phyloP scores from a whole-genome alignment of 2,329 filamentous ascomycete genomes.

The Neopestalotiopsis sp. region DNA sequence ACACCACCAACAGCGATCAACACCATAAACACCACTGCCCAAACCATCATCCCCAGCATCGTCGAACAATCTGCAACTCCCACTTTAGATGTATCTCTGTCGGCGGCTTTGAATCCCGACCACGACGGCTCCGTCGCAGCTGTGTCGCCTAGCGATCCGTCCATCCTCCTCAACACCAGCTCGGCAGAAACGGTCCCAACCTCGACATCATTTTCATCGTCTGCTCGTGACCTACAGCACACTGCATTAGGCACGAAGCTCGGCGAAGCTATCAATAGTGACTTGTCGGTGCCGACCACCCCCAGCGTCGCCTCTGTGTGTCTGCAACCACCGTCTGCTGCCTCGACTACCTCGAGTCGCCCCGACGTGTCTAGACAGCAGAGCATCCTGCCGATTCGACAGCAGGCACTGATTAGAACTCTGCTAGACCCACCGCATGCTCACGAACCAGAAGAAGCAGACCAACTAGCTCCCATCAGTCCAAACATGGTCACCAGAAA shows the following conservation, averaged over 20 bases:
- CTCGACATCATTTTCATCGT: background rate
- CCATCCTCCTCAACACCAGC: slow-evolving; percentile 6
- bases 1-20: slow-evolving; percentile 19
- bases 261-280: slow-evolving; percentile 22
- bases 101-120: background rate
- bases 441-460: slow-evolving; percentile 43
- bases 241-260: slow-evolving; percentile 20
- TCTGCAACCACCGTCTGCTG: slow-evolving; percentile 17
- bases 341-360: slow-evolving; percentile 29
- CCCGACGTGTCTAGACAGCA: slow-evolving; percentile 43
- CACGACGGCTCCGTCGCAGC: background rate
- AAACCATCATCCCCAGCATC: slow-evolving; percentile 35
- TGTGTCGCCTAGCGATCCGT: background rate
- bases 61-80: slow-evolving; percentile 34
- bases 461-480: slow-evolving; percentile 44
- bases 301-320: slow-evolving; percentile 17
- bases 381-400: slow-evolving; percentile 50
- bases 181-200: background rate
- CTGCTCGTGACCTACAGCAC: background rate
- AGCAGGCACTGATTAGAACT: slow-evolving; percentile 54
- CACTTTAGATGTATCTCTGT: background rate
- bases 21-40: slow-evolving; percentile 22
- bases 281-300: slow-evolving; percentile 20
- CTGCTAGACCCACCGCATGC: slow-evolving; percentile 53
- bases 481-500: slow-evolving; percentile 71